Evolutionary conservation across 1,284 basidiomycete species (phyloP).

Genomic region (Sutorius eximius): DNA sequence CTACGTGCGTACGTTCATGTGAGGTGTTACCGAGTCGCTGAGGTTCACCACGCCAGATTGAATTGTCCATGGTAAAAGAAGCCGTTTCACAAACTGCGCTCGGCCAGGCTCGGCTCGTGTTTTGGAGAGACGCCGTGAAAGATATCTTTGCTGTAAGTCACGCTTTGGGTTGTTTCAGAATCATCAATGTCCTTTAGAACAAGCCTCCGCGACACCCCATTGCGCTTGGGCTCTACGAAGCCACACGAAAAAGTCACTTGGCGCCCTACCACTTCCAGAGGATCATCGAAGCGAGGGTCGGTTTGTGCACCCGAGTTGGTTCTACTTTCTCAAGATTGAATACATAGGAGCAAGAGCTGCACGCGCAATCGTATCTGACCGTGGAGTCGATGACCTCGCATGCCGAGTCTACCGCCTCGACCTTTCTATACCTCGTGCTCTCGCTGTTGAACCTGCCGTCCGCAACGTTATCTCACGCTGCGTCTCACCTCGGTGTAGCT

Average conservation of each 20-base stretch:
- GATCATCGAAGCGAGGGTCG: constrained; percentile 82
- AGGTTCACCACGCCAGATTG: constrained; percentile 54
- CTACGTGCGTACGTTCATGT: constrained; percentile 58
- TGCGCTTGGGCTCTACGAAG: constrained; percentile 70
- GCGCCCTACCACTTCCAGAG: constrained; percentile 80
- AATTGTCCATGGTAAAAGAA: constrained; percentile 81
- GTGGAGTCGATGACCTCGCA: constrained; percentile 69
- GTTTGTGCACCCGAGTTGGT: constrained; percentile 27
- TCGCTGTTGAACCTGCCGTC: constrained; percentile 66
- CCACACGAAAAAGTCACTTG: constrained; percentile 51
- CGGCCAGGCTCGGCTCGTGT: constrained; percentile 88
- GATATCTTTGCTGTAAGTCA: constrained; percentile 64
- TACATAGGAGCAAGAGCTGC: constrained; percentile 71
- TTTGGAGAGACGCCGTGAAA: constrained; percentile 88
- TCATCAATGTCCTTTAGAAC: constrained; percentile 46
- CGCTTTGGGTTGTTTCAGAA: constrained; percentile 2
- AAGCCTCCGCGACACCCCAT: constrained; percentile 82
- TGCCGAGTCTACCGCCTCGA: constrained; percentile 78
- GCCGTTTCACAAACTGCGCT: constrained; percentile 76
- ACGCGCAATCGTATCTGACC: constrained; percentile 67
- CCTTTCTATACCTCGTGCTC: constrained; percentile 77
- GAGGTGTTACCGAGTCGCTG: constrained; percentile 3
- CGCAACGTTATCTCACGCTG: constrained; percentile 73
- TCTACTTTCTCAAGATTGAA: constrained; percentile 14
- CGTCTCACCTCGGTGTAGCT: constrained; percentile 74